phyloP scores from a whole-genome alignment of 1,284 basidiomycete genomes.

The Inonotus obliquus region DNA sequence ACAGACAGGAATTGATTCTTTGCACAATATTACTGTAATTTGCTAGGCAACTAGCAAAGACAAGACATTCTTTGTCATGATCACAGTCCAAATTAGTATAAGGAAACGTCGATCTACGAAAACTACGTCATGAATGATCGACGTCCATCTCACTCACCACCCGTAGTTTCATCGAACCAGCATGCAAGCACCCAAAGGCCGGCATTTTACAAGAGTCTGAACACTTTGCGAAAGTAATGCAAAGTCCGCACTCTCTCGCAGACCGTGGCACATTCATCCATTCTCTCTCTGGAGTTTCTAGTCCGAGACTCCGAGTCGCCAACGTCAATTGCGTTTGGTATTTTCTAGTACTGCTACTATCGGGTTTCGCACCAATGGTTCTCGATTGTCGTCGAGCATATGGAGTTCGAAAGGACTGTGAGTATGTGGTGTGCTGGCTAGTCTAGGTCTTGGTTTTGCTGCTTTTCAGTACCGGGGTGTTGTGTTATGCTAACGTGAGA shows the following conservation, averaged over 20 bases:
- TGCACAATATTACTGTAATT: too few species aligned
- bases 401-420: neutral
- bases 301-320: too few species aligned
- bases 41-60: too few species aligned
- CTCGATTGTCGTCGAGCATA: neutral
- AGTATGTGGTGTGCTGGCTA: neutral
- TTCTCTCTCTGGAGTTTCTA: neutral
- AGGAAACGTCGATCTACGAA: too few species aligned
- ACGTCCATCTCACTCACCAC: neutral
- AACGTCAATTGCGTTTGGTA: neutral
- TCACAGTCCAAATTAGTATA: too few species aligned
- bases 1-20: too few species aligned
- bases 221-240: neutral
- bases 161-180: neutral
- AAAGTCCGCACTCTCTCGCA: neutral
- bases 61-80: too few species aligned
- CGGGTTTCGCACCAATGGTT: neutral
- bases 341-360: neutral
- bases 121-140: neutral
- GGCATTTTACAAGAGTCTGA: neutral
- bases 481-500: slow-evolving; percentile 5
- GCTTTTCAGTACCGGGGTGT: neutral
- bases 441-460: neutral
- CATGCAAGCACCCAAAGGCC: neutral
- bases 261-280: neutral